Evolutionary conservation across 805 yeast genomes (phyloP), one percentile per base, ranked within the genome.

Genomic region (Metschnikowia koreensis): DNA sequence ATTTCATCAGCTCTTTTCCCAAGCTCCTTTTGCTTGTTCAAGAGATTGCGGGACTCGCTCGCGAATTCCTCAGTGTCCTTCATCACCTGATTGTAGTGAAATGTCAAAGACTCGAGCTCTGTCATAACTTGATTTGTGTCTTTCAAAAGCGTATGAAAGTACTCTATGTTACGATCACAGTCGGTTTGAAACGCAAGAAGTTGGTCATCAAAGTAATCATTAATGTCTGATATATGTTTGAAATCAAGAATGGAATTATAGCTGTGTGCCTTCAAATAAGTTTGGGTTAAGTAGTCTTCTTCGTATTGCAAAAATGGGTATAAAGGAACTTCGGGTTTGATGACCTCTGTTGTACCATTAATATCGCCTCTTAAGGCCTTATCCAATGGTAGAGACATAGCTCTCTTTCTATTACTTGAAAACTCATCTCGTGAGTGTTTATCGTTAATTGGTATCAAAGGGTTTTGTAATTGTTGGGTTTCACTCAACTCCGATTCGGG

Each of bases 11-110:
- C 73, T 38, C 83, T 69, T 1, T 56, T 54, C 16, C 69, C 68
- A 47, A 81, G 73, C 12, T 70, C 69, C 1, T 66, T 64, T 45
- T 84, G 80, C 49, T 77, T 76, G 1, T 65, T 65, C 46, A 84
- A 70, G 50, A 86, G 70, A 10, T 70, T 62, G 26, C 78, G 76
- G 1, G 89, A 81, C 44, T 81, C 77, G 0, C 69, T 60, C 57
- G 86, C 87, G 64, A 90, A 87, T 34, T 80, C 86, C 16, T 68
- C 64, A 0, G 96, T 87, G 50, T 85, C 86, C 16, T 66, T 62
- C 6, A 83, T 76, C 7, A 90, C 88, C 12, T 79, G 74, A 46
- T 80, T 79, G 57, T 87, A 81, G 27, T 81, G 79, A 1, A 62
- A 52, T 4, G 82, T 70, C 41, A 89, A 71, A 1, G 72, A 66